phyloP scores from a whole-genome alignment of 169 alveolate genomes.

The Eimeria acervulina region DNA sequence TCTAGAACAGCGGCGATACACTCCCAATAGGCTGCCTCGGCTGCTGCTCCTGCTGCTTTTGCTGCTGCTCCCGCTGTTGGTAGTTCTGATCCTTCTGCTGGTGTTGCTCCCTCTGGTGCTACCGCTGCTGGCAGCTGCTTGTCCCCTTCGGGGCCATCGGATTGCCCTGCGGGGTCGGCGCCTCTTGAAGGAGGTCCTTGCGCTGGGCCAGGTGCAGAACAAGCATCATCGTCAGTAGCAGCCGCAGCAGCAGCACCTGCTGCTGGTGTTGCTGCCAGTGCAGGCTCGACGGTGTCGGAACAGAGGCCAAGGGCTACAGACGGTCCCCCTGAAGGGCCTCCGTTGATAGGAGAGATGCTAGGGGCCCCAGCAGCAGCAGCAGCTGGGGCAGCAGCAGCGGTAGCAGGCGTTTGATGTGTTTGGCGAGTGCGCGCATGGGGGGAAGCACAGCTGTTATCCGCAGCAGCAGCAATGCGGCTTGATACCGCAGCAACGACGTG shows the following conservation, averaged over 20 bases:
- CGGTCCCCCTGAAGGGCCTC: not conserved
- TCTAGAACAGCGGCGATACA: conserved; percentile 53
- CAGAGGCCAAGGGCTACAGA: not conserved
- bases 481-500: conserved; percentile 40
- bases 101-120: no score
- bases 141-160: not conserved
- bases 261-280: not conserved
- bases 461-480: conserved; percentile 49
- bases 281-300: not conserved
- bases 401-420: conserved; percentile 15
- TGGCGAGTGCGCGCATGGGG: not conserved
- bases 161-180: not conserved
- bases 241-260: not conserved
- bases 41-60: not conserved
- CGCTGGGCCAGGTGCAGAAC: not conserved
- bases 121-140: not conserved
- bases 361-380: conserved; percentile 24
- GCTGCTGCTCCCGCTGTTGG: not conserved
- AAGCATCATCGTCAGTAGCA: not conserved
- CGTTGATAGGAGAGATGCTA: not conserved
- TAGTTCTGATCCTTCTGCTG: no score
- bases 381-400: conserved; percentile 30
- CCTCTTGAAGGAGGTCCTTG: not conserved
- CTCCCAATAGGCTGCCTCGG: conserved; percentile 42
- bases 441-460: not conserved